Conservation (phyloP, 2,329 filamentous ascomycete species). For the Penicillium sp. region DNA sequence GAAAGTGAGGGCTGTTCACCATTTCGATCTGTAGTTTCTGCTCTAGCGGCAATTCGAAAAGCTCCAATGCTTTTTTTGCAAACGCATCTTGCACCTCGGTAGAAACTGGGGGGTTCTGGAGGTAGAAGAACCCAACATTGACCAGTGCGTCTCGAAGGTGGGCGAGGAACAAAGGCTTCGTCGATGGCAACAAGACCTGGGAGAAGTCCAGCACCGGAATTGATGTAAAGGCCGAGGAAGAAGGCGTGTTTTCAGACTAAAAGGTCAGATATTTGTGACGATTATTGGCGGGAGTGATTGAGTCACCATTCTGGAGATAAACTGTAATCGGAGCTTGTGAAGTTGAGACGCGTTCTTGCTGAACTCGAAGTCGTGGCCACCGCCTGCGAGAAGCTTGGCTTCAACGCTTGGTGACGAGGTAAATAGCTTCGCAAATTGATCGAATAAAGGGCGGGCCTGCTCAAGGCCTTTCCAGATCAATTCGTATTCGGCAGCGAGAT, state of each 20-base stretch:
- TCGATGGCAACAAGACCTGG: constrained; percentile 16
- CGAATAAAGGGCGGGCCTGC: background rate
- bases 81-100: constrained; percentile 25
- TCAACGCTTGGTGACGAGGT: constrained; percentile 2
- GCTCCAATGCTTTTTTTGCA: constrained; percentile 40
- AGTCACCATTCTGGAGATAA: constrained; percentile 7
- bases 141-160: constrained; percentile 33
- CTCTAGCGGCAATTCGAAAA: constrained; percentile 46
- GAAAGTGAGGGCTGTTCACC: constrained; percentile 39
- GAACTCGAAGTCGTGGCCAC: constrained; percentile 9
- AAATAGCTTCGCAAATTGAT: constrained; percentile 4
- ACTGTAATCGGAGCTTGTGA: constrained; percentile 1
- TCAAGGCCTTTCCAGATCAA: constrained; percentile 1
- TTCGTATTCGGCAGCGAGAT: constrained; percentile 8
- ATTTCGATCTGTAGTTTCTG: constrained; percentile 51
- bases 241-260: background rate
- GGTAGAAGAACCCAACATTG: constrained; percentile 39
- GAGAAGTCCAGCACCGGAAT: constrained; percentile 35
- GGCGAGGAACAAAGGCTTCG: constrained; percentile 28
- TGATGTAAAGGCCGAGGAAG: constrained; percentile 24
- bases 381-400: background rate
- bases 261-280: background rate
- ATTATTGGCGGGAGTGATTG: background rate
- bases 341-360: constrained; percentile 3
- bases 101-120: constrained; percentile 30